Evolutionary conservation across 345 rosid genomes (phyloP), one percentile per base, ranked within the genome.

Genomic region (Salix viminalis): DNA sequence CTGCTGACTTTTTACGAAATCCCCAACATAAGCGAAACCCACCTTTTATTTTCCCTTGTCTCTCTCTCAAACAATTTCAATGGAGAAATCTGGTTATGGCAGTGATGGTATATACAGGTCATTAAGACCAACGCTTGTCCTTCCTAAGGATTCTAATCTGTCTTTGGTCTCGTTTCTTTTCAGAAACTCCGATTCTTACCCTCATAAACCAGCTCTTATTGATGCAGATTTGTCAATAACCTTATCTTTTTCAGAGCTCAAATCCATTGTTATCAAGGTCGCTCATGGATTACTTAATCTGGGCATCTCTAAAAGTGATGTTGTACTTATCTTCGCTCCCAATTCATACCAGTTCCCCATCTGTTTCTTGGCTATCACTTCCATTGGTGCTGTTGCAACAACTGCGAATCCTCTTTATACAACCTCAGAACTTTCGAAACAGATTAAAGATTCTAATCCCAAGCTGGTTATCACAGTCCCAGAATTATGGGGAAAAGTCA

Each of bases 51-150:
- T 19, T 54, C 21, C 60, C 60, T 54, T 19, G 7, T 2, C 18
- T 54, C 23, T 54, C 10, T 54, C 60, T 54, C 11, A 54, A 54
- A 6, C 60, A 19, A 54, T 58, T 36, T 36, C 37, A 36, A 36
- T 93, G 97, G 97, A 91, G 85, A 93, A 75, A 86, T 93, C 96
- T 77, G 91, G 96, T 66, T 93, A 87, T n/a, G 93, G 96, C 69
- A 84, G 93, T 70, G 97, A 93, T 78, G 92, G 93, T 1, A 82
- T 91, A 21, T 91, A 81, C 92, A 76, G 97, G 74, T 90, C 97
- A 21, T 86, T 90, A 32, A 86, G 94, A 70, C 94, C 94, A 0
- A 79, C 81, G 0, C 65, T 91, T 15, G 46, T 77, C 67, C 86
- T 93, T 9, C 97, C 94, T 46, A 85, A 79, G 65, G 90, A 90